These are phyloP conservation scores for Citeromyces hawaiiensis DNA, from an alignment of 1,139 yeast species.

Conservation along the genomic window DNA sequence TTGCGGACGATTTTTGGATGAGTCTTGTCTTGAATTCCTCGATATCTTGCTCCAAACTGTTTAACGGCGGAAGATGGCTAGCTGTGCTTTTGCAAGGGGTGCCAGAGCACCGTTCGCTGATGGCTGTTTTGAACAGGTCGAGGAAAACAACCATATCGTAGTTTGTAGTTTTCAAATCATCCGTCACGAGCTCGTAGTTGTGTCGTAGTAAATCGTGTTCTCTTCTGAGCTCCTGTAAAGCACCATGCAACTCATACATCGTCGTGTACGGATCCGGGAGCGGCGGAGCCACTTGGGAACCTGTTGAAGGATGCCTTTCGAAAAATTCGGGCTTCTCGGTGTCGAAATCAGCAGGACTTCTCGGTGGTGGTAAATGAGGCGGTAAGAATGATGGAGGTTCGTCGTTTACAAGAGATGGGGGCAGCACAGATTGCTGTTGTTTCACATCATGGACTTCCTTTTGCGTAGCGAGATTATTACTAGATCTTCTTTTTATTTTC, in stretches of 20 bases:
- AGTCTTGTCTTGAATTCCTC: constrained; percentile 12
- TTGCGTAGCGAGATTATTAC: constrained; percentile 7
- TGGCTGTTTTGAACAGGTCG: constrained; percentile 28
- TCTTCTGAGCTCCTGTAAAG: constrained; percentile 21
- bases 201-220: constrained; percentile 24
- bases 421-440: constrained; percentile 2
- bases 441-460: constrained; percentile 14
- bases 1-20: constrained; percentile 15
- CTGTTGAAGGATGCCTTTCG: constrained; percentile 4
- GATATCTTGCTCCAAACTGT: constrained; percentile 5
- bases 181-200: constrained; percentile 30
- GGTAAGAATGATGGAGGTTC: constrained; percentile 4
- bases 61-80: constrained; percentile 4
- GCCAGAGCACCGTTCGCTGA: constrained; percentile 5
- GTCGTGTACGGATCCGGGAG: too few relatives aligned
- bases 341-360: neutral
- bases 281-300: too few relatives aligned
- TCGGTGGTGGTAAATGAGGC: neutral
- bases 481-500: constrained; percentile 53
- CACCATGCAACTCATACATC: constrained; percentile 23
- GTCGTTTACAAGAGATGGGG: neutral
- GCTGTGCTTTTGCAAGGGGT: constrained; percentile 3
- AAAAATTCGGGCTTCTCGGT: neutral
- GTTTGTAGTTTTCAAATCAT: constrained; percentile 32
- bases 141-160: constrained; percentile 34